A percentile compares a stretch with the other conserved stretches of the same genome.
These are phyloP conservation scores for Euphorbia lathyris DNA, from an alignment of 345 rosid genomes.

Conservation along the genomic window DNA sequence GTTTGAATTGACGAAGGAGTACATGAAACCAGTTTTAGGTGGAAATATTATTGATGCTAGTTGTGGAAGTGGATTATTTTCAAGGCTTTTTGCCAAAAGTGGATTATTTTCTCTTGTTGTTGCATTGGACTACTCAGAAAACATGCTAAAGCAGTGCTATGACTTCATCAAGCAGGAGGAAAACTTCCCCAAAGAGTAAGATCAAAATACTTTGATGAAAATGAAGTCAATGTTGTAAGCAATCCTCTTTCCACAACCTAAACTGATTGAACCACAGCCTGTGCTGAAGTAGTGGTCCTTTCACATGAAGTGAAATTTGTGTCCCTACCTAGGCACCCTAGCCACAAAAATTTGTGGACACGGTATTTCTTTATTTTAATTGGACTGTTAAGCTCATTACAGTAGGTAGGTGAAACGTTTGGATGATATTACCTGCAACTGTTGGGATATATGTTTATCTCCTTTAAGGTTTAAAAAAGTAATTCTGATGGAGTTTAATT, in stretches of 20 bases:
- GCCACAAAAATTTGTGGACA: background rate
- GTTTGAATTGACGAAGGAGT: slow-evolving; percentile 77
- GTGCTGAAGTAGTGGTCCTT: background rate
- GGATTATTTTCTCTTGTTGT: slow-evolving; percentile 64
- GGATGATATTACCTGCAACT: background rate
- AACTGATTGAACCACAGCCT: background rate
- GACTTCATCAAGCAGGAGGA: slow-evolving; percentile 58
- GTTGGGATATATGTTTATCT: background rate
- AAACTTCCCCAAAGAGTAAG: slow-evolving; percentile 70
- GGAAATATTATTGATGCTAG: slow-evolving; percentile 86
- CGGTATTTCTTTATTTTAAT: background rate
- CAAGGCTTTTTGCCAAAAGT: slow-evolving; percentile 71
- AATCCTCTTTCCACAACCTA: background rate
- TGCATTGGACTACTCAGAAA: slow-evolving; percentile 89
- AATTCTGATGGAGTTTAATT: slow-evolving; percentile 7
- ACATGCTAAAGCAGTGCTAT: slow-evolving; percentile 77
- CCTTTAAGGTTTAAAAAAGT: slow-evolving; percentile 6
- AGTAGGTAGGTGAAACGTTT: background rate
- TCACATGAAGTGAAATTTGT: background rate
- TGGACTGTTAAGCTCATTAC: background rate
- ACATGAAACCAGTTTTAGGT: slow-evolving; percentile 70
- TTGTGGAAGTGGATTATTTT: slow-evolving; percentile 86
- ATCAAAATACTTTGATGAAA: slow-evolving; percentile 1
- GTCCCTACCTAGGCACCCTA: background rate
- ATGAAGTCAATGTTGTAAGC: background rate